Conservation (phyloP, 225 moss, liverwort and hornwort genomes). For the Lunularia cruciata region DNA sequence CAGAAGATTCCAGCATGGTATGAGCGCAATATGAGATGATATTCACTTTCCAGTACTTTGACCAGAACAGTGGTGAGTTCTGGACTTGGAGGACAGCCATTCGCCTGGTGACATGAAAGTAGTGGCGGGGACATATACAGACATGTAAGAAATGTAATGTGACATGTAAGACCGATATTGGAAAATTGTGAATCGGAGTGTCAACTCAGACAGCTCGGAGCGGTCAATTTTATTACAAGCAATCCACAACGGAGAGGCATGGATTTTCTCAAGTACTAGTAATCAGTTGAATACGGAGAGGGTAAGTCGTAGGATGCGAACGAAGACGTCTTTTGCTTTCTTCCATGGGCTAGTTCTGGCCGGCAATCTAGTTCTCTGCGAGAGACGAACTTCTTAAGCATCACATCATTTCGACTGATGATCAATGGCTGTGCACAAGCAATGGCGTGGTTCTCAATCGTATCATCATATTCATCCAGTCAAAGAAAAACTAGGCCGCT, state of each 20-base stretch:
- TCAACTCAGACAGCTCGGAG: neutral
- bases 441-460: conserved; percentile 1
- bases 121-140: too few relatives aligned
- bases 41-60: too few relatives aligned
- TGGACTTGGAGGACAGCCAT: too few relatives aligned
- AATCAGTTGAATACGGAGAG: neutral
- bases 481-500: conserved; percentile 14
- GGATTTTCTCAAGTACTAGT: neutral
- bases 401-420: conserved; percentile 6
- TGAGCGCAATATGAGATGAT: too few relatives aligned
- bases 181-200: too few relatives aligned
- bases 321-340: neutral
- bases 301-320: neutral
- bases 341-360: neutral
- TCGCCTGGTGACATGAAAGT: too few relatives aligned
- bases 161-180: too few relatives aligned
- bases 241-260: neutral
- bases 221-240: neutral
- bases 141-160: too few relatives aligned
- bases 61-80: too few relatives aligned
- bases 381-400: conserved; percentile 3
- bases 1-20: too few relatives aligned
- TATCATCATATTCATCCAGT: conserved; percentile 6
- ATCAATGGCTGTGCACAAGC: conserved; percentile 3
- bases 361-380: neutral